These are phyloP conservation scores for Aspergillus sclerotiicarbonarius DNA, from an alignment of 495 filamentous ascomycete species.

Conservation along the genomic window DNA sequence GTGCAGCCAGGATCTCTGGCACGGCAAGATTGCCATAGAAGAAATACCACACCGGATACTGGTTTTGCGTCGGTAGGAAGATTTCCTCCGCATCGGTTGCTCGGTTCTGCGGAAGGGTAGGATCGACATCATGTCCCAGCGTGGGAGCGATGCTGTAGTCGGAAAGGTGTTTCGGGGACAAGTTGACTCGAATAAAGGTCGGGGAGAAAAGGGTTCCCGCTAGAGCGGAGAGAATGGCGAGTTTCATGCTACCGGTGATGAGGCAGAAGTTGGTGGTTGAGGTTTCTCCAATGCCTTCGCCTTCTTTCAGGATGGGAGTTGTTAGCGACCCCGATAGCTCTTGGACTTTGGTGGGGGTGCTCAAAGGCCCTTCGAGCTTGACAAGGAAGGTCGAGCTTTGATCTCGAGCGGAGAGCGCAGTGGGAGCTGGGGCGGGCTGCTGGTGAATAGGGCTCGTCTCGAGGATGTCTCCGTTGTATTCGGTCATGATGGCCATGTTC, in stretches of 20 bases:
- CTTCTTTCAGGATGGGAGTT: not conserved
- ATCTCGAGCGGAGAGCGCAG: not conserved
- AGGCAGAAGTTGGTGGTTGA: not conserved
- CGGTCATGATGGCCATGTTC: constrained; percentile 18
- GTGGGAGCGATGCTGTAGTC: constrained; percentile 22
- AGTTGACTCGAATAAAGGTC: constrained; percentile 28
- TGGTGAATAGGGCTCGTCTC: not conserved
- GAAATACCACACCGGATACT: constrained; percentile 47
- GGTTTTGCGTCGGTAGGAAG: constrained; percentile 20
- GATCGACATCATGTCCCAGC: constrained; percentile 34
- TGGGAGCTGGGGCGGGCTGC: too few relatives aligned
- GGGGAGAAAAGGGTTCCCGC: constrained; percentile 1
- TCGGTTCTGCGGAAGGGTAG: constrained; percentile 30
- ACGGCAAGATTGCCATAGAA: constrained; percentile 38
- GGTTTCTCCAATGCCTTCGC: not conserved
- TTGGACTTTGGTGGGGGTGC: not conserved
- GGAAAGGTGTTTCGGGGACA: constrained; percentile 37
- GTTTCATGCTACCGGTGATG: not conserved
- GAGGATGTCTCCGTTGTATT: constrained; percentile 2
- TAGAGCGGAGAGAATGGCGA: not conserved
- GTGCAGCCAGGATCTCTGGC: constrained; percentile 19
- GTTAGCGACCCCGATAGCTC: not conserved
- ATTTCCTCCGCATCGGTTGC: not conserved
- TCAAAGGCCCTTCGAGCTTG: constrained; percentile 1
- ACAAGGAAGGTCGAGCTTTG: constrained; percentile 10